Percentiles rank a stretch among this genome's conserved stretches.
Evolutionary conservation across 768 basidiomycete genomes (phyloP).

Genomic region (Gloeophyllum trabeum): DNA sequence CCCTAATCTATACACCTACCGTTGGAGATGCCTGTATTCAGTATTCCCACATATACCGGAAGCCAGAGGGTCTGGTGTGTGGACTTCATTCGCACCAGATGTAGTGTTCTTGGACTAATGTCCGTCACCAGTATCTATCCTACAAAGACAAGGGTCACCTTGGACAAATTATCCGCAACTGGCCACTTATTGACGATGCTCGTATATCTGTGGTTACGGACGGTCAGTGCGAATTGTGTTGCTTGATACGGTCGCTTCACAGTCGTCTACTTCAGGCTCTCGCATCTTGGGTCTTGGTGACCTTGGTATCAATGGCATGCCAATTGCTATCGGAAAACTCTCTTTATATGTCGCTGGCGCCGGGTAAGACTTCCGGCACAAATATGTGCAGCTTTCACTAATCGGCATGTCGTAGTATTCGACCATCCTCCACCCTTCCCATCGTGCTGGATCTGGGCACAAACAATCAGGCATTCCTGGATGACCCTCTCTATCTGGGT

Average conservation of each 20-base stretch:
- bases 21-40: conserved; percentile 87
- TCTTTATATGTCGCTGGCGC: conserved; percentile 86
- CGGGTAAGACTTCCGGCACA: conserved; percentile 23
- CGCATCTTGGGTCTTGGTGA: conserved; percentile 86
- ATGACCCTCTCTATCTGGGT: conserved; percentile 87
- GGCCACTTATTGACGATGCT: conserved; percentile 65
- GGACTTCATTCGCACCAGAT: too few relatives aligned
- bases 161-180: conserved; percentile 53
- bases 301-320: conserved; percentile 77
- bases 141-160: conserved; percentile 80
- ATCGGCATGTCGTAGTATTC: conserved; percentile 35
- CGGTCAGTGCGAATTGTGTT: conserved; percentile 30
- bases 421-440: conserved; percentile 67
- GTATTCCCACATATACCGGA: conserved; percentile 68
- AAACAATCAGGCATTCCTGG: conserved; percentile 66
- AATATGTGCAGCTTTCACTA: too few relatives aligned
- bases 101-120: too few relatives aligned
- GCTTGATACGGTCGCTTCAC: too few relatives aligned
- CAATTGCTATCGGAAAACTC: conserved; percentile 87
- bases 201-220: conserved; percentile 90
- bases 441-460: conserved; percentile 87
- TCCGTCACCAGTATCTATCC: conserved; percentile 49
- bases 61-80: conserved; percentile 59
- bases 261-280: conserved; percentile 41
- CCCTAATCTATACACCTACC: conserved; percentile 87